phyloP scores from a whole-genome alignment of 2,329 filamentous ascomycete species.

The Colletotrichum tropicale region DNA sequence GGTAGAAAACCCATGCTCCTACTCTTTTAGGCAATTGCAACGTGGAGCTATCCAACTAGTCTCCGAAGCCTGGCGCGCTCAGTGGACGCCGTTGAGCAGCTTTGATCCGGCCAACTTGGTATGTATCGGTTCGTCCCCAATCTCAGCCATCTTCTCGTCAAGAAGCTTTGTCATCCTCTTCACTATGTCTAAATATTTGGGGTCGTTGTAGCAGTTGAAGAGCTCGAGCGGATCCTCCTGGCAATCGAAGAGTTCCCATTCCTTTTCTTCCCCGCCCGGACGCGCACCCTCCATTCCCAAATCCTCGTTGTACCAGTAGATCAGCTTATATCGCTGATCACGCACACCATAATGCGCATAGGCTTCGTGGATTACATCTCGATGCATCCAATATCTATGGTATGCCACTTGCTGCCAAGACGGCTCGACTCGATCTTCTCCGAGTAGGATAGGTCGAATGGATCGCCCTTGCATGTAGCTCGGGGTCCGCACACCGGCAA shows the following conservation, averaged over 20 bases:
- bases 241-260: constrained; percentile 61
- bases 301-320: constrained; percentile 60
- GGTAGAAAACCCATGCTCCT: background rate
- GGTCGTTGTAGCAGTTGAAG: constrained; percentile 48
- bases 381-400: constrained; percentile 62
- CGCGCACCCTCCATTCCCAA: constrained; percentile 50
- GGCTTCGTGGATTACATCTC: constrained; percentile 52
- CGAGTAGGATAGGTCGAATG: constrained; percentile 39
- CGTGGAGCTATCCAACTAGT: background rate
- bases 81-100: background rate
- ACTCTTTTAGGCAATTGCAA: background rate
- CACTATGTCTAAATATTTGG: constrained; percentile 39
- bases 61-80: background rate
- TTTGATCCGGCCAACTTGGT: background rate
- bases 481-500: constrained; percentile 42
- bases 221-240: constrained; percentile 52
- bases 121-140: constrained; percentile 50
- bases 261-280: constrained; percentile 43
- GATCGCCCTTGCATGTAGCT: constrained; percentile 57
- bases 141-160: constrained; percentile 55
- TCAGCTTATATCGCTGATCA: constrained; percentile 57
- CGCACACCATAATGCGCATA: constrained; percentile 58
- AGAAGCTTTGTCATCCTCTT: constrained; percentile 43
- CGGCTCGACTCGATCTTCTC: constrained; percentile 36
- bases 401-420: constrained; percentile 56